A percentile compares a stretch with the other conserved stretches of the same genome.
phyloP scores from a whole-genome alignment of 805 yeast genomes.

The Hanseniaspora pseudoguilliermondii region DNA sequence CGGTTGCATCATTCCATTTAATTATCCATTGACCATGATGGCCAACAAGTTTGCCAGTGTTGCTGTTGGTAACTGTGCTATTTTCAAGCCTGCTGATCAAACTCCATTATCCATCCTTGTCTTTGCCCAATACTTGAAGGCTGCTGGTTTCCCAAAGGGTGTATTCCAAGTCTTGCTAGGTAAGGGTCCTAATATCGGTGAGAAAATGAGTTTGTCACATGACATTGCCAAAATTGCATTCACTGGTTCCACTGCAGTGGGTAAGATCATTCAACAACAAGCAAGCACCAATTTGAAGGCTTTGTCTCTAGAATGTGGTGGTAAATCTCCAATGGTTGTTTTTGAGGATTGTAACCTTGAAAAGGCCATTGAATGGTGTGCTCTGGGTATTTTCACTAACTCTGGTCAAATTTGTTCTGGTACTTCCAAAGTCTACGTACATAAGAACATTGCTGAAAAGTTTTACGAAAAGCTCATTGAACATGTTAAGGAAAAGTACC shows the following conservation, averaged over 20 bases:
- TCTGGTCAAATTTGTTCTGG: conserved; percentile 57
- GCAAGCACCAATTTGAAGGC: conserved; percentile 36
- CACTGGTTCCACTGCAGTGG: conserved; percentile 43
- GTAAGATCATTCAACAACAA: conserved; percentile 32
- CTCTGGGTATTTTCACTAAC: conserved; percentile 44
- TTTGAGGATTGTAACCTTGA: conserved; percentile 38
- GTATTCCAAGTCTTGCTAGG: conserved; percentile 38
- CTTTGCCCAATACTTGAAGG: conserved; percentile 32
- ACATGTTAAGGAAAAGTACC: conserved; percentile 28
- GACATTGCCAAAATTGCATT: conserved; percentile 41
- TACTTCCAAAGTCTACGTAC: conserved; percentile 47
- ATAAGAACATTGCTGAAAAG: conserved; percentile 42
- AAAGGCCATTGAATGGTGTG: conserved; percentile 40
- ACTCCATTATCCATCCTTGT: conserved; percentile 38
- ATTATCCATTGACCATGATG: conserved; percentile 40
- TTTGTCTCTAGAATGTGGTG: conserved; percentile 41
- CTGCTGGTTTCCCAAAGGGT: conserved; percentile 40
- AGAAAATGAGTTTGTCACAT: conserved; percentile 34
- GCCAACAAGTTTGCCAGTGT: conserved; percentile 39
- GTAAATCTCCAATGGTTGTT: conserved; percentile 37
- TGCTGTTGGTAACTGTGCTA: conserved; percentile 37
- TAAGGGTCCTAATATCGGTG: conserved; percentile 34
- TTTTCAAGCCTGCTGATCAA: conserved; percentile 38
- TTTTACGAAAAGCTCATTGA: conserved; percentile 31
- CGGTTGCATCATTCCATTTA: conserved; percentile 43